These are phyloP conservation scores for Pleurostoma richardsiae DNA, from an alignment of 2,329 filamentous ascomycete species.

Conservation along the genomic window DNA sequence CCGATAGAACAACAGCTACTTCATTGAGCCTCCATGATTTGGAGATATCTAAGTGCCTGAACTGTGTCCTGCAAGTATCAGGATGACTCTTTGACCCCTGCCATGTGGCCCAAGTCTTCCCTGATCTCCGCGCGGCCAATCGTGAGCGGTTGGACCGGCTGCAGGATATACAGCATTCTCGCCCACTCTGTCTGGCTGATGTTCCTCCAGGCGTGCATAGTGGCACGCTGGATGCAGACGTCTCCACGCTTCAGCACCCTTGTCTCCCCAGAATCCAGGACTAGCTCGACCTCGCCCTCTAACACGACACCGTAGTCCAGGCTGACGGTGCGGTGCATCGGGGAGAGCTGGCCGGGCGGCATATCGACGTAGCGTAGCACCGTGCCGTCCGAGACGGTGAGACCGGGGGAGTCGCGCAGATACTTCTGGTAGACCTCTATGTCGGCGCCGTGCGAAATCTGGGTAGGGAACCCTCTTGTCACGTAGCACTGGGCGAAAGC, in stretches of 20 bases:
- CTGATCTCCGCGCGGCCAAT: slow-evolving; percentile 15
- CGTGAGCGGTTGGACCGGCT: slow-evolving; percentile 17
- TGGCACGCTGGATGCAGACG: slow-evolving; percentile 41
- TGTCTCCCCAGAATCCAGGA: slow-evolving; percentile 39
- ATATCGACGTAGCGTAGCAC: slow-evolving; percentile 43
- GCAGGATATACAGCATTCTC: slow-evolving; percentile 30
- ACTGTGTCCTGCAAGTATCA: not conserved
- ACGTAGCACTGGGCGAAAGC: slow-evolving; percentile 44
- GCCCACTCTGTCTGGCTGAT: slow-evolving; percentile 31
- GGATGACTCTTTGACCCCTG: not conserved
- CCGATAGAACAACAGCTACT: no score
- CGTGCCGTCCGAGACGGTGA: slow-evolving; percentile 38
- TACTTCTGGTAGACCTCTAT: slow-evolving; percentile 36
- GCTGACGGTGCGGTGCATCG: slow-evolving; percentile 42
- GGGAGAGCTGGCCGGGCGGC: slow-evolving; percentile 27
- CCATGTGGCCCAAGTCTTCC: slow-evolving; percentile 15
- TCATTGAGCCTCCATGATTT: no score
- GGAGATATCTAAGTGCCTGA: no score
- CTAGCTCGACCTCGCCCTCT: slow-evolving; percentile 41
- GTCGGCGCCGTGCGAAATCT: slow-evolving; percentile 38
- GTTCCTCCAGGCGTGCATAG: slow-evolving; percentile 37
- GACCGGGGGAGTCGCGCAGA: slow-evolving; percentile 38
- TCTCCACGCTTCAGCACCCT: slow-evolving; percentile 37
- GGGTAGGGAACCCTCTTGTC: slow-evolving; percentile 38
- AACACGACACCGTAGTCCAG: slow-evolving; percentile 45